Base-by-base conservation (phyloP, 108 stramenopile genomes). In the Hondaea fermentalgiana region DNA sequence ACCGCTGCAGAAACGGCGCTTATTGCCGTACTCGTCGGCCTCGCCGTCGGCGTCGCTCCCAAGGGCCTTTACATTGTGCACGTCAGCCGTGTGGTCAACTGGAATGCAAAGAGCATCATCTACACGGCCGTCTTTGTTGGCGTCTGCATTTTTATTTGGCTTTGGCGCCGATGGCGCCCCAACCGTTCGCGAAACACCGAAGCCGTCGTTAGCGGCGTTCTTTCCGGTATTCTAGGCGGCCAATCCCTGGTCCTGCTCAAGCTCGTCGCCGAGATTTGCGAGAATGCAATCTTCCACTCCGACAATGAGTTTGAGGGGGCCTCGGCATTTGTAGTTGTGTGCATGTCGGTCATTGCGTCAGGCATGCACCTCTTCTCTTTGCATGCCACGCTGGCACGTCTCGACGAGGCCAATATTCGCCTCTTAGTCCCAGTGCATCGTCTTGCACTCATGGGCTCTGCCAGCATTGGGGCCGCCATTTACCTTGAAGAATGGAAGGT, bases 401-500 rank as follows among this genome's bases (percentile, higher is more conserved):
- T 83, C 51, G 51, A 83, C 28, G 51, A 83, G 51, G 76, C 45
- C 19, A 83, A 83, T 3, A 45, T 83, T 53, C 76, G 51, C n/a
- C 76, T 83, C 28, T 23, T 83, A 12, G 28, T 83, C 23, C 76
- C 76, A 6, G 76, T 53, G 4, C 76, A 83, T 35, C 76, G 76
- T 12, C 51, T 83, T 12, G 76, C 76, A 6, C 51, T 83, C 49
- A 47, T 83, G 49, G 76, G 45, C 25, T 83, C 76, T 2, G 76
- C 76, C 49, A 83, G 45, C 51, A 53, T 83, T 35, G 76, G 76
- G 19, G 76, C 76, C n/a, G 76, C 19, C 12, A 45, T 83, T 4
- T 83, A 83, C 76, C 51, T 83, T 12, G 76, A 83, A 23, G 76
- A 83, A 23, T 83, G 76, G 76, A 53, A 83, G 28, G 76, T 83